Base-by-base conservation (phyloP, 805 yeast species). In the Myxozyma neotropica region DNA sequence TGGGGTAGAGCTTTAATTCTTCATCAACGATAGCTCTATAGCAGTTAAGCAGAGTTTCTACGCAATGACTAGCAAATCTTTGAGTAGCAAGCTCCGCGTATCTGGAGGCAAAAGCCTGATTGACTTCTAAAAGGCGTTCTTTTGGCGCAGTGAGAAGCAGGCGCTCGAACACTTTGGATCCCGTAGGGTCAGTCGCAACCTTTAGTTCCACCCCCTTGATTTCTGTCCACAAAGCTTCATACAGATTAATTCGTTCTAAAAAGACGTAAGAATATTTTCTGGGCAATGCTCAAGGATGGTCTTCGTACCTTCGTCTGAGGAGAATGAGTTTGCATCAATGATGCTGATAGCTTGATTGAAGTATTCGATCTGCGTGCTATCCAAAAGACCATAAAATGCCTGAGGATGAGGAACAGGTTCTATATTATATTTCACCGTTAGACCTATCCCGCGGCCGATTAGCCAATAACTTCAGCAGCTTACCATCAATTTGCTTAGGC, bases 301-400 rank as follows among this genome's bases (percentile, higher is more conserved):
- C 17, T 21, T 23, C 31, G 5, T 27, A 64, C 67, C 69, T 55
- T 89, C 96, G 3, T 81, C 78, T 17, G 78, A 75, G 19, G 82
- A 88, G 70, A 93, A 89, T 0, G 94, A 87, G 73, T 91, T 84
- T 42, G 90, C 81, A 47, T 91, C 86, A 44, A 93, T 77, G 0
- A 94, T 88, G 3, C 91, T 82, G 73, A 93, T 98, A 0, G 97
- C 96, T 69, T 87, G 90, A 69, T 89, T 90, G 78, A 93, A 94
- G 73, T 94, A 93, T 63, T 91, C 97, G 43, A 89, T 75, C 73
- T 93, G 98, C 29, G 83, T 80, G 3, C 91, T 74, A 71, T 90
- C 96, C 10, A 93, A 86, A 38, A 93, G 78, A 23, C 99, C 99
- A 72, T 86, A 94, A 71, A 92, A 93, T 19, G 87, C 79, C 43